phyloP scores from a whole-genome alignment of 1,284 basidiomycete genomes.

The Irpex lacteus region DNA sequence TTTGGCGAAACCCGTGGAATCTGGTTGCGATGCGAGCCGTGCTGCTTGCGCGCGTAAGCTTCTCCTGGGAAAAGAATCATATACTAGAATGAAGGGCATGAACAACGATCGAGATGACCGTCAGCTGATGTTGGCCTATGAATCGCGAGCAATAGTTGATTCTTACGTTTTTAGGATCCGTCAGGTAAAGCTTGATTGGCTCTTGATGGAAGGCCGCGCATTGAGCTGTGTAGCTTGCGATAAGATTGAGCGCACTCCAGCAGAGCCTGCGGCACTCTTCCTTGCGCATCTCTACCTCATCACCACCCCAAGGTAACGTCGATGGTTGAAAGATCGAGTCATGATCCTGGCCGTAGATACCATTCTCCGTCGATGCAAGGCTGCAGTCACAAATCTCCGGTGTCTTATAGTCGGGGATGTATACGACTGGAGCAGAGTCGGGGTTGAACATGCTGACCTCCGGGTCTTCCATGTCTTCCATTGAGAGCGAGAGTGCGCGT shows the following conservation, averaged over 20 bases:
- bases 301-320: slow-evolving; percentile 57
- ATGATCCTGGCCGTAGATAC: slow-evolving; percentile 32
- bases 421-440: slow-evolving; percentile 47
- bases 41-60: slow-evolving; percentile 44
- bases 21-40: slow-evolving; percentile 25
- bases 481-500: slow-evolving; percentile 48
- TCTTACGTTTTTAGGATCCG: slow-evolving; percentile 63
- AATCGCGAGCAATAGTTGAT: slow-evolving; percentile 13
- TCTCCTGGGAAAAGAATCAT: slow-evolving; percentile 61
- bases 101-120: slow-evolving; percentile 7
- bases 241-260: slow-evolving; percentile 68
- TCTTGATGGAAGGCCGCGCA: slow-evolving; percentile 61
- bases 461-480: slow-evolving; percentile 53
- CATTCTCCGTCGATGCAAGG: slow-evolving; percentile 31
- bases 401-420: slow-evolving; percentile 24
- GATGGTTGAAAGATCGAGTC: slow-evolving; percentile 45
- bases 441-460: slow-evolving; percentile 49
- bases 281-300: slow-evolving; percentile 45
- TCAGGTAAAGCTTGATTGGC: slow-evolving; percentile 52
- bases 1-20: slow-evolving; percentile 44
- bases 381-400: slow-evolving; percentile 47
- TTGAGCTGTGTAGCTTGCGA: slow-evolving; percentile 62
- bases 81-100: slow-evolving; percentile 35
- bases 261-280: slow-evolving; percentile 72
- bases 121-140: slow-evolving; percentile 4